Conservation (phyloP, 2,329 filamentous ascomycete genomes). For the Aspergillus sp. region DNA sequence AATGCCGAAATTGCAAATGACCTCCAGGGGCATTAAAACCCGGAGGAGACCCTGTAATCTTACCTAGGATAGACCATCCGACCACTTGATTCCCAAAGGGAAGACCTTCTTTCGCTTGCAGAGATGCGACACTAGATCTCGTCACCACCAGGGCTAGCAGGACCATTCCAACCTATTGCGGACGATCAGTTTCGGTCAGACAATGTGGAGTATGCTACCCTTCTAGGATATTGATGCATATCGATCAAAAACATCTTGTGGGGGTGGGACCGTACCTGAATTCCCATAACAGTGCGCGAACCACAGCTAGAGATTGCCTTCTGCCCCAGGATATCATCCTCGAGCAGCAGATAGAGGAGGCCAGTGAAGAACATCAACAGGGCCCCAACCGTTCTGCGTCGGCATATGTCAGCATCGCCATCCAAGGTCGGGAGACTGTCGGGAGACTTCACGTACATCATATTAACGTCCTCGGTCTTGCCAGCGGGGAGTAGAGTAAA, state of each 20-base stretch:
- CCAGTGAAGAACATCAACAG: constrained; percentile 74
- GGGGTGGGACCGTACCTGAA: constrained; percentile 35
- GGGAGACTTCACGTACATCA: constrained; percentile 61
- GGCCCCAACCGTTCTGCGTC: constrained; percentile 67
- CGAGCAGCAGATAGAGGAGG: constrained; percentile 73
- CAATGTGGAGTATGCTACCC: no score
- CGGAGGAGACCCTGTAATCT: constrained; percentile 22
- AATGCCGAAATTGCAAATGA: not conserved
- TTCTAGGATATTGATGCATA: no score
- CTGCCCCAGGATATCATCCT: constrained; percentile 58
- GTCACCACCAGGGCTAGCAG: constrained; percentile 82
- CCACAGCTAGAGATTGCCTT: constrained; percentile 34
- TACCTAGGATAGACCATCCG: constrained; percentile 77
- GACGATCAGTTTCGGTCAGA: no score
- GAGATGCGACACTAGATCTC: constrained; percentile 74
- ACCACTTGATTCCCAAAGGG: constrained; percentile 84
- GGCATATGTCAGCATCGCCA: not conserved
- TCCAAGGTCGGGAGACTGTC: not conserved
- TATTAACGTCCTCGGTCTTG: constrained; percentile 72
- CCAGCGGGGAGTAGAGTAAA: constrained; percentile 87
- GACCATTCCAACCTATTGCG: constrained; percentile 66
- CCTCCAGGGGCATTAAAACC: not conserved
- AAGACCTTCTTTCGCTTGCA: constrained; percentile 81
- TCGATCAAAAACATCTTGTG: no score
- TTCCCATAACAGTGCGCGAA: constrained; percentile 45